These are phyloP conservation scores for Ophiostoma piceae DNA, from an alignment of 2,329 filamentous ascomycete genomes.

Conservation along the genomic window DNA sequence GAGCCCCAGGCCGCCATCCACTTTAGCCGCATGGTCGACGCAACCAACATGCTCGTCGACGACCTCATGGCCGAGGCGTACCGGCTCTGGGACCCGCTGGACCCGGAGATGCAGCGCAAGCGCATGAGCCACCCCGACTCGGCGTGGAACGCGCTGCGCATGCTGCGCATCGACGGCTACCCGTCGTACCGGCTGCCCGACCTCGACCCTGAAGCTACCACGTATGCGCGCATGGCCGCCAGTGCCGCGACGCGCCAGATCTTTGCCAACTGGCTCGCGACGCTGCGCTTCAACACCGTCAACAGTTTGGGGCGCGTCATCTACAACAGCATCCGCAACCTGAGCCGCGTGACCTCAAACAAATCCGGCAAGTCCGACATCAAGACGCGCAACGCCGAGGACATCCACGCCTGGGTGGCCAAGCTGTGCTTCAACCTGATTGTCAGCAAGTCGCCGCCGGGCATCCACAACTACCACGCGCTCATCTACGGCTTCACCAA, in stretches of 20 bases:
- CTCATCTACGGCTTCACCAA: conserved; percentile 62
- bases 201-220: conserved; percentile 26
- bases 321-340: conserved; percentile 41
- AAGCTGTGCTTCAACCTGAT: conserved; percentile 63
- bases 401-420: conserved; percentile 27
- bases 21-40: conserved; percentile 25
- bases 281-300: conserved; percentile 60
- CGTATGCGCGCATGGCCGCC: conserved; percentile 27
- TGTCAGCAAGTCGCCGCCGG: conserved; percentile 55
- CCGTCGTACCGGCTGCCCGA: conserved; percentile 32
- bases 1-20: conserved; percentile 33
- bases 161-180: conserved; percentile 36
- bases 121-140: conserved; percentile 33
- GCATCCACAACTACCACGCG: conserved; percentile 64
- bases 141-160: conserved; percentile 31
- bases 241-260: conserved; percentile 30
- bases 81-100: conserved; percentile 27
- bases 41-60: conserved; percentile 33
- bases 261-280: conserved; percentile 32
- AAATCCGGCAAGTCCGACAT: neutral
- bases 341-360: neutral
- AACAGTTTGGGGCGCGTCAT: conserved; percentile 59
- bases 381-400: conserved; percentile 11
- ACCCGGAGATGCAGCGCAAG: conserved; percentile 25
- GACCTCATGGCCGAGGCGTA: conserved; percentile 32